These are phyloP conservation scores for Daldinia decipiens DNA, from an alignment of 495 filamentous ascomycete species.

Conservation along the genomic window DNA sequence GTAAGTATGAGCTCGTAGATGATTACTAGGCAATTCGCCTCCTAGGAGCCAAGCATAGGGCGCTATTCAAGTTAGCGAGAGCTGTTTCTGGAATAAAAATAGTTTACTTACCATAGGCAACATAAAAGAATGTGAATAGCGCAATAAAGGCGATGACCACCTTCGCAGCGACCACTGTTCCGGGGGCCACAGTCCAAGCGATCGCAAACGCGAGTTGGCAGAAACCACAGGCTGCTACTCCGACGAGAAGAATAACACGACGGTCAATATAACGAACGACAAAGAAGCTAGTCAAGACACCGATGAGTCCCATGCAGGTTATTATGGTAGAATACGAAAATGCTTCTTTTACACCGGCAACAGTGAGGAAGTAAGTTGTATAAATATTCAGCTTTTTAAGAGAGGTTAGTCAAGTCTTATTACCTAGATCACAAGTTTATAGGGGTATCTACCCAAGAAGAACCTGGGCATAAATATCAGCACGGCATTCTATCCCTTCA, in stretches of 20 bases:
- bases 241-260: slow-evolving; percentile 58
- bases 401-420: neutral
- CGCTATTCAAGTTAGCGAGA: slow-evolving; percentile 34
- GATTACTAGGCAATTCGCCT: slow-evolving; percentile 59
- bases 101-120: slow-evolving; percentile 48
- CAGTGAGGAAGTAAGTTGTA: slow-evolving; percentile 61
- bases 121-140: slow-evolving; percentile 53
- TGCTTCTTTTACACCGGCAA: slow-evolving; percentile 60
- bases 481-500: neutral
- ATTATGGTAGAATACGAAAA: slow-evolving; percentile 63
- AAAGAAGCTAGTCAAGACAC: slow-evolving; percentile 57
- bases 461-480: slow-evolving; percentile 35
- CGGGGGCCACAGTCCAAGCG: slow-evolving; percentile 59
- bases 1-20: slow-evolving; percentile 59
- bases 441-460: slow-evolving; percentile 42
- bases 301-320: slow-evolving; percentile 60
- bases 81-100: neutral
- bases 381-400: slow-evolving; percentile 32
- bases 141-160: slow-evolving; percentile 58
- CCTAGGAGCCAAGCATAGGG: slow-evolving; percentile 65
- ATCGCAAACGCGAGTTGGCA: slow-evolving; percentile 60
- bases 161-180: slow-evolving; percentile 51
- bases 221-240: slow-evolving; percentile 59
- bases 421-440: neutral
- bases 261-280: slow-evolving; percentile 60